Conservation (phyloP, 768 basidiomycete species). For the Pulveroboletus ravenelii region DNA sequence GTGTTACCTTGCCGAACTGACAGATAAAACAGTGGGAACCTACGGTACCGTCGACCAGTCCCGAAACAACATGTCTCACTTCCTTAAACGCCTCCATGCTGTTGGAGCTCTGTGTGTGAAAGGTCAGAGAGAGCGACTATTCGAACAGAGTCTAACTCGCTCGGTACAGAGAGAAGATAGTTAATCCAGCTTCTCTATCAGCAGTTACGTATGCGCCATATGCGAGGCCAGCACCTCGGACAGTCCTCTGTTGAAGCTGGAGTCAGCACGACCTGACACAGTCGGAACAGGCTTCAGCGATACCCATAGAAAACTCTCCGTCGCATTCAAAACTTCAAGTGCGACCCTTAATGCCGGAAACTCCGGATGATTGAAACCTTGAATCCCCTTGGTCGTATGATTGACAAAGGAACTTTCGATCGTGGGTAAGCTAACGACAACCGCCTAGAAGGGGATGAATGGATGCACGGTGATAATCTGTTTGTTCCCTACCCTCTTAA, state of each 20-base stretch:
- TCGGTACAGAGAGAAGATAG: slow-evolving; percentile 75
- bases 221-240: slow-evolving; percentile 91
- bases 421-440: slow-evolving; percentile 84
- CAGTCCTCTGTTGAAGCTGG: slow-evolving; percentile 57
- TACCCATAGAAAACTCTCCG: slow-evolving; percentile 95
- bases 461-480: background rate
- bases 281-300: slow-evolving; percentile 2
- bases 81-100: slow-evolving; percentile 76
- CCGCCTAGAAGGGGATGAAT: slow-evolving; percentile 46
- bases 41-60: slow-evolving; percentile 81
- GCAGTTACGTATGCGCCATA: slow-evolving; percentile 79
- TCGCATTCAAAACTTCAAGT: slow-evolving; percentile 82
- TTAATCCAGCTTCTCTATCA: slow-evolving; percentile 74
- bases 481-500: slow-evolving; percentile 51
- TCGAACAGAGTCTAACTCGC: slow-evolving; percentile 37
- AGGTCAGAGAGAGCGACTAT: background rate
- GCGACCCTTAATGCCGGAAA: slow-evolving; percentile 84
- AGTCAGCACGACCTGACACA: slow-evolving; percentile 5
- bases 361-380: slow-evolving; percentile 77
- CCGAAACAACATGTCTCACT: slow-evolving; percentile 70
- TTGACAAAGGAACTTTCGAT: slow-evolving; percentile 90
- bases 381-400: slow-evolving; percentile 73
- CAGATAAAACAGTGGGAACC: slow-evolving; percentile 15
- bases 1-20: background rate
- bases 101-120: slow-evolving; percentile 64